Conservation (phyloP, 345 rosid species). For the Psidium guajava region DNA sequence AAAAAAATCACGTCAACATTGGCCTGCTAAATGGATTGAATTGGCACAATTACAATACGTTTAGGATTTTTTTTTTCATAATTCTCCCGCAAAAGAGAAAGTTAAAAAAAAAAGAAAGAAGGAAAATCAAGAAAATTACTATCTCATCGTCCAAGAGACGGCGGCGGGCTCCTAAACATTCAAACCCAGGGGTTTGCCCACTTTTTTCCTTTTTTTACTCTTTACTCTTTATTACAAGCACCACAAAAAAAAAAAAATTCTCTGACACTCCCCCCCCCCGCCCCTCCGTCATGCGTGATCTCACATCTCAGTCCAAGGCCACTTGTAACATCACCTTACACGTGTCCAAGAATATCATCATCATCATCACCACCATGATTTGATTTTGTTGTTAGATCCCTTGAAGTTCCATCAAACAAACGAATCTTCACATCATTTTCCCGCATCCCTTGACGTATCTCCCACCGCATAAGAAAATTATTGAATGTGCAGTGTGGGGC, state of each 20-base stretch:
- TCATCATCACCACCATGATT: not conserved
- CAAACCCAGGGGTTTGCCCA: not conserved
- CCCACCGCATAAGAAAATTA: not conserved
- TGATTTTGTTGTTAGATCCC: not conserved
- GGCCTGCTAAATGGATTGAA: too few species aligned
- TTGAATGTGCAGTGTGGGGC: not conserved
- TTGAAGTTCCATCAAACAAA: not conserved
- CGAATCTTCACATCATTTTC: not conserved
- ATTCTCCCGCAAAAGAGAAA: too few species aligned
- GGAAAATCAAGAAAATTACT: not conserved
- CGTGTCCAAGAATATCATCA: not conserved
- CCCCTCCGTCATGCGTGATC: not conserved
- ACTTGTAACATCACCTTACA: not conserved
- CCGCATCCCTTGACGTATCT: not conserved
- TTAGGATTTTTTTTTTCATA: too few species aligned
- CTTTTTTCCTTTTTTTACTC: not conserved
- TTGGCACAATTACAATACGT: too few species aligned
- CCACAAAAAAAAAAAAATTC: not conserved
- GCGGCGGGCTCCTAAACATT: not conserved
- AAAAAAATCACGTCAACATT: fast-evolving
- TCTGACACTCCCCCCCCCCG: not conserved
- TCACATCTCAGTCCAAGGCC: not conserved
- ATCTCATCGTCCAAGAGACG: not conserved
- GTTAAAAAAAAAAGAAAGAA: too few species aligned
- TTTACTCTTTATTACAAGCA: not conserved